Evolutionary conservation across 345 rosid genomes (phyloP).

Genomic region (Diplotaxis tenuifolia): DNA sequence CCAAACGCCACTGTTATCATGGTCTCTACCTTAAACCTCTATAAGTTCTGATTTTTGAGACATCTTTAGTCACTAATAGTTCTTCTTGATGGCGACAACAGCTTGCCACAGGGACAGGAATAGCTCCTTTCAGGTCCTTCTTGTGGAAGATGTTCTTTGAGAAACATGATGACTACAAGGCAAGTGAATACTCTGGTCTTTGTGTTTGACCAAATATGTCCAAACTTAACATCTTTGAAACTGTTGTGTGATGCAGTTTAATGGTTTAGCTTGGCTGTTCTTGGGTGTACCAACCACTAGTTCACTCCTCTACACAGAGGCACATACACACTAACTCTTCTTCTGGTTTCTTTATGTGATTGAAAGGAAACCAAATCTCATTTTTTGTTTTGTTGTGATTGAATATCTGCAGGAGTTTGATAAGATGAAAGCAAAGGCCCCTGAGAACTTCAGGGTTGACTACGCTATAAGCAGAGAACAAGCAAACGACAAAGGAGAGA

Average conservation of each 20-base stretch:
- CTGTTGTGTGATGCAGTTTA: slow-evolving; percentile 43
- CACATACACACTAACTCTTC: slow-evolving; percentile 20
- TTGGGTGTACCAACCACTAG: slow-evolving; percentile 83
- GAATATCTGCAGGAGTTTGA: slow-evolving; percentile 47
- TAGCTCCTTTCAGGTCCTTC: slow-evolving; percentile 85
- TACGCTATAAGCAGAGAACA: slow-evolving; percentile 44
- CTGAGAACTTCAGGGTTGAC: slow-evolving; percentile 48
- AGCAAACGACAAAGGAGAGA: slow-evolving; percentile 35
- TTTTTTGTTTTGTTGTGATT: neutral
- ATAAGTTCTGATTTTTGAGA: slow-evolving; percentile 9
- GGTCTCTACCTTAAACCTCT: slow-evolving; percentile 40
- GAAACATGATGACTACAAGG: slow-evolving; percentile 82
- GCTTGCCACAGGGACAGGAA: slow-evolving; percentile 92
- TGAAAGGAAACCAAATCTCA: neutral
- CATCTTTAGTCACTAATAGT: neutral
- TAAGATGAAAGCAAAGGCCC: slow-evolving; percentile 76
- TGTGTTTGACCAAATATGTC: neutral
- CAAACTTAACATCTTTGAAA: neutral
- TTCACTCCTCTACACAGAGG: slow-evolving; percentile 86
- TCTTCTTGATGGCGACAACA: slow-evolving; percentile 31
- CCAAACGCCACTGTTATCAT: slow-evolving; percentile 85
- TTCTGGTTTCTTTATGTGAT: neutral
- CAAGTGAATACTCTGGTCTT: slow-evolving; percentile 6
- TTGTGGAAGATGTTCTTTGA: slow-evolving; percentile 95
- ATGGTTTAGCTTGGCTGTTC: slow-evolving; percentile 92